These are phyloP conservation scores for Hypoxylon sp. DNA, from an alignment of 2,329 filamentous ascomycete species.

Conservation along the genomic window DNA sequence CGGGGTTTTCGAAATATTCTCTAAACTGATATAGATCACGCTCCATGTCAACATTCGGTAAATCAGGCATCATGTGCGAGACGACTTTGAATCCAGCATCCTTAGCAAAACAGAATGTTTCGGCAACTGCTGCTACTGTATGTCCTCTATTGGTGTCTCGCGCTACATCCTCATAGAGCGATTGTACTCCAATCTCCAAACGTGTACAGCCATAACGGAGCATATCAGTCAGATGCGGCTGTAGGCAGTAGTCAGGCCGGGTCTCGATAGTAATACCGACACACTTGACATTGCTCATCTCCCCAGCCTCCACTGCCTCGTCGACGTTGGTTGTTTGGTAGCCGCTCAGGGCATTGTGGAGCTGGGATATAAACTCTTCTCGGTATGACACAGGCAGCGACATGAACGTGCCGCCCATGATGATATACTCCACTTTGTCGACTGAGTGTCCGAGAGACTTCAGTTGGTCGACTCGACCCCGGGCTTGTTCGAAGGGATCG, in stretches of 20 bases:
- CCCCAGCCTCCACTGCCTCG: slow-evolving; percentile 91
- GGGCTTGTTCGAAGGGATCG: slow-evolving; percentile 96
- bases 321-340: slow-evolving; percentile 96
- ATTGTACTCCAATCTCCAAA: slow-evolving; percentile 95
- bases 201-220: slow-evolving; percentile 97
- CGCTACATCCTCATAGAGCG: slow-evolving; percentile 97
- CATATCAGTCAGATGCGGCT: slow-evolving; percentile 96
- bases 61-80: slow-evolving; percentile 99
- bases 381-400: slow-evolving; percentile 89
- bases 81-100: slow-evolving; percentile 99
- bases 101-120: slow-evolving; percentile 97
- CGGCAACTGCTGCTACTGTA: slow-evolving; percentile 92
- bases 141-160: slow-evolving; percentile 97
- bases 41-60: slow-evolving; percentile 98
- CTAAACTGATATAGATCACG: slow-evolving; percentile 96
- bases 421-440: slow-evolving; percentile 99
- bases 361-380: slow-evolving; percentile 92
- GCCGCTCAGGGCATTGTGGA: slow-evolving; percentile 96
- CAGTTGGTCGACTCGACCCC: slow-evolving; percentile 95
- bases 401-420: slow-evolving; percentile 99
- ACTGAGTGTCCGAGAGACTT: slow-evolving; percentile 96
- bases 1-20: slow-evolving; percentile 97
- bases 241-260: slow-evolving; percentile 93
- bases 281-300: slow-evolving; percentile 97
- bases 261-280: slow-evolving; percentile 99